Conservation (phyloP, 129 eudicot species). For the Tagetes patula region DNA sequence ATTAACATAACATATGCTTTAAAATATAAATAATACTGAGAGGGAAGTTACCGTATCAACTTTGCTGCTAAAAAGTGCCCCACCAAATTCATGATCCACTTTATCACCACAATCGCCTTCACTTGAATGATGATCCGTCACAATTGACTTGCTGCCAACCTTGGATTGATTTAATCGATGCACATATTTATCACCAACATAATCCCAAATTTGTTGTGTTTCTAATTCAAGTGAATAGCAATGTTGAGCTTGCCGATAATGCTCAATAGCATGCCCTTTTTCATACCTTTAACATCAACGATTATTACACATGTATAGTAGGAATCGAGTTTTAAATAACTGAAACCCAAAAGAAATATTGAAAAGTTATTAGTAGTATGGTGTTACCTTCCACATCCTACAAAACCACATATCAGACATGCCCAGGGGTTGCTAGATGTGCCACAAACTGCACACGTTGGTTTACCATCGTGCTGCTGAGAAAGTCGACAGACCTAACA, state of each 20-base stretch:
- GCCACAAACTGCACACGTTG: conserved; percentile 76
- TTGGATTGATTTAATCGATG: conserved; percentile 91
- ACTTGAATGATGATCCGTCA: conserved; percentile 43
- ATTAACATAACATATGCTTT: conserved; percentile 10
- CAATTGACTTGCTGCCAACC: conserved; percentile 62
- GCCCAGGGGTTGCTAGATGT: conserved; percentile 71
- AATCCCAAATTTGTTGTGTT: conserved; percentile 94
- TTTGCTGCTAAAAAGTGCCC: conserved; percentile 86
- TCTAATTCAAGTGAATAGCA: conserved; percentile 83
- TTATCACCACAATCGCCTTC: conserved; percentile 63
- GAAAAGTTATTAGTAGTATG: neutral
- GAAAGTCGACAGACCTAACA: conserved; percentile 83
- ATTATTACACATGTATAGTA: neutral
- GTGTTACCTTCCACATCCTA: conserved; percentile 91
- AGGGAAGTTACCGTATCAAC: conserved; percentile 59
- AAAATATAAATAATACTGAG: conserved; percentile 8
- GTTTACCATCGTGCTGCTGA: conserved; percentile 81
- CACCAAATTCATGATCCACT: conserved; percentile 64
- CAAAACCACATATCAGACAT: conserved; percentile 93
- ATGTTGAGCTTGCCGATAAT: conserved; percentile 73
- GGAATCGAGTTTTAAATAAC: neutral
- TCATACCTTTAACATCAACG: conserved; percentile 53
- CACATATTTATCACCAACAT: conserved; percentile 88
- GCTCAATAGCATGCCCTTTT: conserved; percentile 75
- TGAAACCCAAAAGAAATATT: neutral